Conservation (phyloP, 257 asterid species). For the Handroanthus guayacan region DNA sequence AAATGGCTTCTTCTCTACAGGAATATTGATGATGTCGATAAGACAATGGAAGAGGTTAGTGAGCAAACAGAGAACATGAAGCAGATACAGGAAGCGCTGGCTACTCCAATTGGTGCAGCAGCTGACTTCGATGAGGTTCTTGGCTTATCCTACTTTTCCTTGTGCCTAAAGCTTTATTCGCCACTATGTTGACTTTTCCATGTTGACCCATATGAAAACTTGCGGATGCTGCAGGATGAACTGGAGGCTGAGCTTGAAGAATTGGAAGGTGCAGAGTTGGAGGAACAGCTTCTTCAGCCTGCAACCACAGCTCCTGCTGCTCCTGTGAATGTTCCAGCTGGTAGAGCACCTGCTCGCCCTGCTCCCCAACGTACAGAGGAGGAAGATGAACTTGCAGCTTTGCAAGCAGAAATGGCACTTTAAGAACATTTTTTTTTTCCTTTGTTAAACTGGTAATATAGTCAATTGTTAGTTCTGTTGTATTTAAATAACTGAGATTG, state of each 20-base stretch:
- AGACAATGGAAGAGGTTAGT: constrained; percentile 92
- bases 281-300: constrained; percentile 79
- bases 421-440: constrained; percentile 34
- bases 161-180: constrained; percentile 1
- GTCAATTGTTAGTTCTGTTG: neutral
- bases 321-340: constrained; percentile 51
- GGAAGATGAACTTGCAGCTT: constrained; percentile 83
- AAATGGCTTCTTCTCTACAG: constrained; percentile 43
- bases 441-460: constrained; percentile 23
- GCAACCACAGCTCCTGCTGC: constrained; percentile 65
- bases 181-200: neutral
- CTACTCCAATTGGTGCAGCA: constrained; percentile 73
- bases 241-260: constrained; percentile 86
- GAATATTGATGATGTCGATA: constrained; percentile 88
- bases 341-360: constrained; percentile 58
- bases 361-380: constrained; percentile 65
- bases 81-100: constrained; percentile 82
- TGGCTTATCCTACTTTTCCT: constrained; percentile 1
- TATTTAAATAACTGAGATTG: neutral
- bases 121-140: constrained; percentile 77
- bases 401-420: constrained; percentile 92
- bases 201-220: constrained; percentile 4
- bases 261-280: constrained; percentile 78
- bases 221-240: constrained; percentile 64
- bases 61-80: constrained; percentile 93